Base-by-base conservation (phyloP, 228 moss, liverwort and hornwort genomes). In the Sphagnum fallax region DNA sequence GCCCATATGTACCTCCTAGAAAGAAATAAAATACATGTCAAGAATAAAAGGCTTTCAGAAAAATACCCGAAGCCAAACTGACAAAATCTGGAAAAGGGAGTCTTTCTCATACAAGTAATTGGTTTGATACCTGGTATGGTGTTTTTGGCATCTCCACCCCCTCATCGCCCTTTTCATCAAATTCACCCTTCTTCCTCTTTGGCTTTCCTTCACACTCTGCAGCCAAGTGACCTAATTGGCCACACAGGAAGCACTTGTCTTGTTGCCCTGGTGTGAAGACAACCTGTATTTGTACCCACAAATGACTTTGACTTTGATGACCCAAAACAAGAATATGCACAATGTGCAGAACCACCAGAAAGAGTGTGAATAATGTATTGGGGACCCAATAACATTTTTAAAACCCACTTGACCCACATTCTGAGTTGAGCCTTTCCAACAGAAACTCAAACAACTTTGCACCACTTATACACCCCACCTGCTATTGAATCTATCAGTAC, bases 201-300 rank as follows among this genome's bases (percentile, higher is more conserved):
- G 87, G 86, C 77, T 94, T 98, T 51, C 98, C 98, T 85, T 98
- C 98, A 72, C 94, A 98, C 4, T 86, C 92, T 63, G 92, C 92
- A 60, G 98, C 98, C 65, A 98, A 78, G 79, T 98, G 98, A 66
- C 98, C 98, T 77, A 89, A 77, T 71, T 98, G 98, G 58, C 92
- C 92, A 72, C 98, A 98, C 15, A 98, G 81, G 74, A 98, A 98
- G 68, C 98, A 98, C 76, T 94, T 98, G 76, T 98, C 98, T 69
- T 94, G 94, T 74, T 98, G 98, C 58, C 98, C 98, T 6, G 94
- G 91, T 74, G 87, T 84, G 73, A 90, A 98, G 18, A 98, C 98
- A 71, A 98, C 98, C 93, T 98, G 87, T 74, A 83, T 50, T 7
- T 7, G 70, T 5, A 51, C 6, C 55, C 55, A 55, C 9, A 55